Base-by-base conservation (phyloP, 768 basidiomycete species). In the Lactarius quietus region DNA sequence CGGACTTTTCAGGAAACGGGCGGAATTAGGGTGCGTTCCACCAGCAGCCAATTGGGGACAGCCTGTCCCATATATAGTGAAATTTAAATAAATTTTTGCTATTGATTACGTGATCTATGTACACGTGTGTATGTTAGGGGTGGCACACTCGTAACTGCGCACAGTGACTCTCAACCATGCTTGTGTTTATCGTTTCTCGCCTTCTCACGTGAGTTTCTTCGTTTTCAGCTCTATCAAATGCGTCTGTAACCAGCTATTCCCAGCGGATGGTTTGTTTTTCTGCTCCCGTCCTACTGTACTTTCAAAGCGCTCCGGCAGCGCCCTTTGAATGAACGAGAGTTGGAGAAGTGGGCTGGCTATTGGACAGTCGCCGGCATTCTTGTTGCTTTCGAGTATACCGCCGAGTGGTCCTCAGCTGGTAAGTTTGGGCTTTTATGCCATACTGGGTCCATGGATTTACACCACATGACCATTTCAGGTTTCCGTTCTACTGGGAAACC, bases 401-500 rank as follows among this genome's bases (percentile, higher is more conserved):
- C 82, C 33, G 88, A 88, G 64, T 84, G 85, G 79, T 89, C 62
- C 74, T 90, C 58, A 83, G 82, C 76, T 90, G 89, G 89, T 84
- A 73, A 61, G 83, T 74, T 28, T 18, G 7, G 41, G 17, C 15
- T 39, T 8, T 23, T 63, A 33, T 38, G 29, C 55, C 35, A 20
- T 52, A 54, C 23, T 31, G 23, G 64, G 61, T 2, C 36, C 52
- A 15, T 26, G n/a, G 31, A n/a, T 1, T n/a, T n/a, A 55, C 62
- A 45, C 62, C 67, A 45, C 62, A 53, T 67, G 61, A 62, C 68
- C 28, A 57, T 55, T 18, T 57, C 70, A 89, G 89, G 89, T 70
- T 90, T 48, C 89, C 89, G 8, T 88, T 91, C 72, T 90, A 90
- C 72, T 89, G 85, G 84, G 89, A 90, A 71, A 53, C 83, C 59